These are phyloP conservation scores for Myriosclerotinia curreyana DNA, from an alignment of 2,329 filamentous ascomycete species.

Conservation along the genomic window DNA sequence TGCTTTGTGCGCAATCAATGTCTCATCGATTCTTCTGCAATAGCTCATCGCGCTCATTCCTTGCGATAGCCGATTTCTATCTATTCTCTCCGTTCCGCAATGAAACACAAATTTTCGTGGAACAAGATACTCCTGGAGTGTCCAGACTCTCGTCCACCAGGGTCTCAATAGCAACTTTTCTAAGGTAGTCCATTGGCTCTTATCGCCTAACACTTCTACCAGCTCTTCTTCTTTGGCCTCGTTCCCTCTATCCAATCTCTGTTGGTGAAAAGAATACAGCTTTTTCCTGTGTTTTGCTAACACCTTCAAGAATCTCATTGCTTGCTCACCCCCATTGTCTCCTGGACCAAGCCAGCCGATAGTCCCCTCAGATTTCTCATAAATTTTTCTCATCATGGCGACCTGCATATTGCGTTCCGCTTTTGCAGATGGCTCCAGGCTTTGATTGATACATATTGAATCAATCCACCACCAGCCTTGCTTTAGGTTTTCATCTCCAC, in stretches of 20 bases:
- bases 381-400: slow-evolving; percentile 1
- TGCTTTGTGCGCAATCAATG: slow-evolving; percentile 16
- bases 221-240: neutral
- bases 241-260: neutral
- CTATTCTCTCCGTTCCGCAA: slow-evolving; percentile 14
- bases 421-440: neutral
- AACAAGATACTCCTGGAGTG: slow-evolving; percentile 24
- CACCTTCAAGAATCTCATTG: neutral
- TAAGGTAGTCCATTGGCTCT: slow-evolving; percentile 11
- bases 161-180: slow-evolving; percentile 18
- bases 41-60: neutral
- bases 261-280: neutral
- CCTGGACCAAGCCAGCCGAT: slow-evolving; percentile 5
- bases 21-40: slow-evolving; percentile 22
- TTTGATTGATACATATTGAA: slow-evolving; percentile 11
- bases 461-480: slow-evolving; percentile 12
- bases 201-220: neutral
- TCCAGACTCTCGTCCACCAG: slow-evolving; percentile 26
- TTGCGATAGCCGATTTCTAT: neutral
- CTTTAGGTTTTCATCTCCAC: neutral
- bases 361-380: neutral
- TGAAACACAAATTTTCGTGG: slow-evolving; percentile 21
- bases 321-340: neutral
- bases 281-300: neutral
- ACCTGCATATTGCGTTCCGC: neutral